Base-by-base conservation (phyloP, 2,329 filamentous ascomycete genomes). In the Sporothrix curviconia region DNA sequence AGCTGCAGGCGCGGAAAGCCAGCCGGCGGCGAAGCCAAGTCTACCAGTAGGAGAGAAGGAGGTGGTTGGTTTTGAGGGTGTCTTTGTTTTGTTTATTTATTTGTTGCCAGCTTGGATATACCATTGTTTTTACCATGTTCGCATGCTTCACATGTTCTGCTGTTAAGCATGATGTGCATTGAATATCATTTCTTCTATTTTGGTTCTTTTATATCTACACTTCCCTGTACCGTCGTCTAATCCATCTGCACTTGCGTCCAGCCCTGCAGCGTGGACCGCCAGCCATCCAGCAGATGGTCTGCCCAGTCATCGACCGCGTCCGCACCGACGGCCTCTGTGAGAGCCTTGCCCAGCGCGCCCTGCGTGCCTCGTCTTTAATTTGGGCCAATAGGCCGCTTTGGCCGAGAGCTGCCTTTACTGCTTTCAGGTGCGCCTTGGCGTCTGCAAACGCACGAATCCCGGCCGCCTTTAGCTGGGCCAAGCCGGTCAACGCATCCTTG, bases 1-100 rank as follows among this genome's bases (percentile, higher is more conserved):
- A 69, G 19, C 66, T 81, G 3, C 58, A 75, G 9, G 65, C 66
- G 7, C 72, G 71, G 61, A 74, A 76, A 67, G 68, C 67, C 22
- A 69, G 66, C 62, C 68, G 66, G 59, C 62, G 65, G 50, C 60
- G 67, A 44, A 64, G 58, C 52, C 56, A 59, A 24, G 53, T 56
- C 14, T 36, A 55, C 30, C 22, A 19, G 15, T 47, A n/a, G 39
- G 25, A 5, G 15, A 15, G 17, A 32, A 43, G 22, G 40, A 11
- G 17, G 39, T 11, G 9, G 15, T 37, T 42, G n/a, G 39, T 19
- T 42, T 19, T 42, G 11, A 17, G 39, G n/a, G 3, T 12, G 17
- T 42, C 12, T 42, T 42, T 22, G n/a, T 15, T 17, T 17, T 8
- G 32, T 14, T n/a, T 37, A n/a, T 3, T 37, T 37, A 6, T 7